phyloP scores from a whole-genome alignment of 148 eudicot species.

The Amaranthus cruentus region DNA sequence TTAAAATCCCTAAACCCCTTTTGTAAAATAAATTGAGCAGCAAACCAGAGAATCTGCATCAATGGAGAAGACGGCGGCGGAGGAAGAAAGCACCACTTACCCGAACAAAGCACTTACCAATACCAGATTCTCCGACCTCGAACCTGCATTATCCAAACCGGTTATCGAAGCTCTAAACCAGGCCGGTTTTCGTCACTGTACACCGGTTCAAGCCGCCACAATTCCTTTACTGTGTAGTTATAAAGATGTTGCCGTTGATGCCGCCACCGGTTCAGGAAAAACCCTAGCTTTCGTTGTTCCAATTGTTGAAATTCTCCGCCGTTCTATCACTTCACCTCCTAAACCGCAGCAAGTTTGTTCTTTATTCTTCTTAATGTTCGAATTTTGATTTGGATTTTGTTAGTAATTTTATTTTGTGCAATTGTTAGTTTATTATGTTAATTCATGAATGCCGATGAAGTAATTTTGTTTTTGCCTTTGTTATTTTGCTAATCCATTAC shows the following conservation, averaged over 20 bases:
- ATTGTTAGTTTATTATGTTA: too few species aligned
- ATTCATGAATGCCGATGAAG: too few species aligned
- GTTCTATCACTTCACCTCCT: slow-evolving; percentile 31
- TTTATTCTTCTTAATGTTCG: neutral
- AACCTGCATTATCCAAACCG: slow-evolving; percentile 56
- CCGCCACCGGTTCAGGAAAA: slow-evolving; percentile 97
- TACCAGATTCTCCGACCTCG: slow-evolving; percentile 70
- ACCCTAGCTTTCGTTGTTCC: slow-evolving; percentile 88
- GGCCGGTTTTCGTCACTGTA: slow-evolving; percentile 67
- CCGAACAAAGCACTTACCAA: slow-evolving; percentile 66
- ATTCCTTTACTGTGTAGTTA: slow-evolving; percentile 65
- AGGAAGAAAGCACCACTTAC: slow-evolving; percentile 23
- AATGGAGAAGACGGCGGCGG: slow-evolving; percentile 11
- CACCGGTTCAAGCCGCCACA: slow-evolving; percentile 92
- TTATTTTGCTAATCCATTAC: too few species aligned
- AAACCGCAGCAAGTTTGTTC: slow-evolving; percentile 65
- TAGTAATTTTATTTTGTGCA: neutral
- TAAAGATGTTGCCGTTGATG: slow-evolving; percentile 90
- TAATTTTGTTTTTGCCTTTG: too few species aligned
- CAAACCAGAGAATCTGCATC: neutral
- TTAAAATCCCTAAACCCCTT: too few species aligned
- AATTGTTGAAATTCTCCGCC: slow-evolving; percentile 72
- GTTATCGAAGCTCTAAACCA: slow-evolving; percentile 51
- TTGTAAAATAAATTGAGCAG: too few species aligned
- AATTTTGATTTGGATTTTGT: neutral